Base-by-base conservation (phyloP, 78 protist genomes). In the Dictyostelium brefeldianum region DNA sequence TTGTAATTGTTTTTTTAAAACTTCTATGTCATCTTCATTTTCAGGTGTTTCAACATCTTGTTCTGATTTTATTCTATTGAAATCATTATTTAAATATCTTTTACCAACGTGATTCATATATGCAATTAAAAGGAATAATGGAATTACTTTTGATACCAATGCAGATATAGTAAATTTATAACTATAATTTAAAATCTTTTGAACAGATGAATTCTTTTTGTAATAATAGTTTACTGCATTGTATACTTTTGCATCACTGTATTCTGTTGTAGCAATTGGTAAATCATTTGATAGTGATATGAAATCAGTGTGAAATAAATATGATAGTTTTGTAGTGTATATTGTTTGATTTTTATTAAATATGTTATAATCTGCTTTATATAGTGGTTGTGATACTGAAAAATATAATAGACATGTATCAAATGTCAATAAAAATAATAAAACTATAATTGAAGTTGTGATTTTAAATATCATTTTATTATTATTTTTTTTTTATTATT, bases 381-480 rank as follows among this genome's bases (percentile, higher is more conserved):
- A 65, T 31, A 65, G 29, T 29, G 73, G 73, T 29, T 65, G 73
- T 2, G 73, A 29, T 29, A 65, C 46, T 29, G 73, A 65, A 65
- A 65, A 65, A 65, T 65, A 65, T 5, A 65, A 15, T 65, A 65
- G 47, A 14, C 73, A 22, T 8, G 46, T 29, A 29, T 65, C 73
- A 65, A 65, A 29, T 29, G 73, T 29, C 46, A 65, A 65, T 29
- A 65, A 29, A 65, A 22, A 65, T 29, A 65, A 29, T 65, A 65
- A 14, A 27, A 65, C 27, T 65, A 65, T 65, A 11, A 29, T 29
- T 29, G 73, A 22, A 11, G 73, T 29, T 65, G 73, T 65, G 15
- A 65, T 29, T 65, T 65, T 65, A 65, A 65, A 65, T 65, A 65
- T 29, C 73, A 65, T 65, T 65, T 65, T 62, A 59, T 59, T 59